Percentiles rank a stretch among this genome's conserved stretches.
Conservation (phyloP, 768 basidiomycete genomes). For the Phaffia australis region DNA sequence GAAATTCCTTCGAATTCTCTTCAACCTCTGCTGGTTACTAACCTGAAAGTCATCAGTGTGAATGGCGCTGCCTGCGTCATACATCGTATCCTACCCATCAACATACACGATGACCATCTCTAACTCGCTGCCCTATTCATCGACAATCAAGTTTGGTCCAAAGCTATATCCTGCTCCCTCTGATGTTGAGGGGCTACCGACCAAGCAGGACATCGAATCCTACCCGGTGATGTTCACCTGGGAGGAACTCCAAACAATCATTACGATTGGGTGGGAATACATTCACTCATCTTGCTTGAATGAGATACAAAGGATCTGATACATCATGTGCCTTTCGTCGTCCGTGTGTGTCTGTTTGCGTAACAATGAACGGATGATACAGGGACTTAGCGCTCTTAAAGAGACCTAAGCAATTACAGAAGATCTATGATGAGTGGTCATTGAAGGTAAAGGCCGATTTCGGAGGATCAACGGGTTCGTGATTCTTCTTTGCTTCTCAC, state of each 20-base stretch:
- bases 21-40: no score
- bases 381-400: constrained; percentile 74
- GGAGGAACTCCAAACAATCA: constrained; percentile 11
- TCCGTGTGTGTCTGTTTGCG: no score
- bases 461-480: constrained; percentile 52
- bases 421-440: constrained; percentile 54
- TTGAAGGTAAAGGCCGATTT: constrained; percentile 48
- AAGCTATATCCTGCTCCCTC: background rate
- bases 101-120: background rate
- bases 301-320: background rate
- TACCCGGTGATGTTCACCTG: constrained; percentile 16
- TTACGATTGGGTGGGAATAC: background rate
- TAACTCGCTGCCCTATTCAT: background rate
- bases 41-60: no score
- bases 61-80: no score
- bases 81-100: no score
- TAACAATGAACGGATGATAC: background rate
- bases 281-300: background rate
- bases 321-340: background rate
- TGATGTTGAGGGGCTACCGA: constrained; percentile 4
- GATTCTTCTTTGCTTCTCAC: background rate
- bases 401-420: constrained; percentile 58
- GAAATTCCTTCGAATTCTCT: no score
- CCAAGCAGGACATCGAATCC: background rate
- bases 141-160: background rate